Evolutionary conservation across 192 early-diverging fungal species (phyloP).

Genomic region (Podila horticola): DNA sequence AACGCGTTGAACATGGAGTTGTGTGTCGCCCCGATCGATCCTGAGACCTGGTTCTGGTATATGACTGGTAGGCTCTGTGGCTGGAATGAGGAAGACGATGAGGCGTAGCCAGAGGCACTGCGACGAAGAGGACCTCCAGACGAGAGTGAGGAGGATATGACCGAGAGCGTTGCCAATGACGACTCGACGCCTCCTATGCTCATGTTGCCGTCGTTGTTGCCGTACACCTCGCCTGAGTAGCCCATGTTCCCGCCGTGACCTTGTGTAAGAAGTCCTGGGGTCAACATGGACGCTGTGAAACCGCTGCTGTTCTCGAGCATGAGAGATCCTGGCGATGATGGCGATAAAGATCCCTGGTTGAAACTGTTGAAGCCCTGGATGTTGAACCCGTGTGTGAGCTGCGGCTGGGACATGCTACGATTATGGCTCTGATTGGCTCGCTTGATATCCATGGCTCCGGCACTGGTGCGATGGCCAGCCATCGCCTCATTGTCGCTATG

Average conservation of each 20-base stretch:
- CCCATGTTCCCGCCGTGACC: not conserved
- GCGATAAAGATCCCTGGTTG: slow-evolving; percentile 13
- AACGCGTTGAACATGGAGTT: not conserved
- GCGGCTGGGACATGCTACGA: slow-evolving; percentile 14
- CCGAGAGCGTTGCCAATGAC: slow-evolving; percentile 23
- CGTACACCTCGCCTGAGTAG: not conserved
- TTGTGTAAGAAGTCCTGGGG: slow-evolving; percentile 5
- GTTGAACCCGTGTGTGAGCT: slow-evolving; percentile 27
- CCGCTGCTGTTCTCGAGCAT: slow-evolving; percentile 23
- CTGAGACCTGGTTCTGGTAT: slow-evolving; percentile 10
- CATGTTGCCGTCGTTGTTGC: not conserved
- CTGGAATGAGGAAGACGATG: slow-evolving; percentile 5
- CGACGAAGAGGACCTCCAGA: not conserved
- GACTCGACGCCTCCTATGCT: slow-evolving; percentile 14
- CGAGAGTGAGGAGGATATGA: slow-evolving; percentile 16
- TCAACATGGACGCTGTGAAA: slow-evolving; percentile 9
- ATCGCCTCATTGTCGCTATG: not conserved
- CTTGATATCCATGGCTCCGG: slow-evolving; percentile 36
- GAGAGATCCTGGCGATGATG: slow-evolving; percentile 23
- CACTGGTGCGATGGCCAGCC: slow-evolving; percentile 10
- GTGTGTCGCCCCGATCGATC: not conserved
- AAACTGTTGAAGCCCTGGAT: slow-evolving; percentile 29
- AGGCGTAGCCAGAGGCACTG: not conserved
- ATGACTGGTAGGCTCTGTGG: slow-evolving; percentile 13
- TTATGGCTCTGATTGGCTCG: slow-evolving; percentile 13